A percentile compares a stretch with the other conserved stretches of the same genome.
phyloP scores from a whole-genome alignment of 192 early-diverging fungal species.

The Ramicandelaber brevisporus region DNA sequence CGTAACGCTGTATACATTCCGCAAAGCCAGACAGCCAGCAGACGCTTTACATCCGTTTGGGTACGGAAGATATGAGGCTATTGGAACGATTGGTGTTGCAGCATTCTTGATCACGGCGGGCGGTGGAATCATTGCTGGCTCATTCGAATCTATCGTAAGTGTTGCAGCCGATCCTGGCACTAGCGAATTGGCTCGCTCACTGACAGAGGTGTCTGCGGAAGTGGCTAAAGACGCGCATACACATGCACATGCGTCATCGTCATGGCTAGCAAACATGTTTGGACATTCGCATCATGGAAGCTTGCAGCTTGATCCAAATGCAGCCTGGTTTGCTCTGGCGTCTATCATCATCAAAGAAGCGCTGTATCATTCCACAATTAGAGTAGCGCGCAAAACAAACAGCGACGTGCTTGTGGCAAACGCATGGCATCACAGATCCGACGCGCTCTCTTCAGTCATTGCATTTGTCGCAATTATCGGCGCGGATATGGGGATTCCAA shows the following conservation, averaged over 20 bases:
- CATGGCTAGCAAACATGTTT: slow-evolving; percentile 5
- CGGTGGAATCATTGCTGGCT: slow-evolving; percentile 35
- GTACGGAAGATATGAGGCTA: slow-evolving; percentile 34
- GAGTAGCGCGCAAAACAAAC: slow-evolving; percentile 28
- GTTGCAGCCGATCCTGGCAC: slow-evolving; percentile 6
- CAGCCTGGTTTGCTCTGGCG: slow-evolving; percentile 38
- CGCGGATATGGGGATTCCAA: slow-evolving; percentile 33
- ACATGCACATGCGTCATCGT: slow-evolving; percentile 3
- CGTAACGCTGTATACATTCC: slow-evolving; percentile 55
- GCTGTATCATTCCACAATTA: slow-evolving; percentile 41
- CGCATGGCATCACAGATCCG: slow-evolving; percentile 70
- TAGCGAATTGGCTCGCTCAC: slow-evolving; percentile 3
- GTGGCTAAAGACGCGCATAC: slow-evolving; percentile 1
- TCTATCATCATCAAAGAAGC: slow-evolving; percentile 52
- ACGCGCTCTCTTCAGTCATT: slow-evolving; percentile 43
- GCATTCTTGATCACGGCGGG: slow-evolving; percentile 38
- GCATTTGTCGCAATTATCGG: slow-evolving; percentile 49
- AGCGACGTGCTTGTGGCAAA: slow-evolving; percentile 56
- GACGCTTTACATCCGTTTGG: slow-evolving; percentile 42
- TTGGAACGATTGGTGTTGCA: slow-evolving; percentile 37
- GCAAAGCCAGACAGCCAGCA: slow-evolving; percentile 29
- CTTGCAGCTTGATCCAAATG: slow-evolving; percentile 25
- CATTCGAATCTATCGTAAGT: slow-evolving; percentile 21
- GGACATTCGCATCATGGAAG: slow-evolving; percentile 7
- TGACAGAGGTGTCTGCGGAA: slow-evolving; percentile 2